These are phyloP conservation scores for Candida vaughaniae DNA, from an alignment of 805 yeast genomes.

Conservation along the genomic window DNA sequence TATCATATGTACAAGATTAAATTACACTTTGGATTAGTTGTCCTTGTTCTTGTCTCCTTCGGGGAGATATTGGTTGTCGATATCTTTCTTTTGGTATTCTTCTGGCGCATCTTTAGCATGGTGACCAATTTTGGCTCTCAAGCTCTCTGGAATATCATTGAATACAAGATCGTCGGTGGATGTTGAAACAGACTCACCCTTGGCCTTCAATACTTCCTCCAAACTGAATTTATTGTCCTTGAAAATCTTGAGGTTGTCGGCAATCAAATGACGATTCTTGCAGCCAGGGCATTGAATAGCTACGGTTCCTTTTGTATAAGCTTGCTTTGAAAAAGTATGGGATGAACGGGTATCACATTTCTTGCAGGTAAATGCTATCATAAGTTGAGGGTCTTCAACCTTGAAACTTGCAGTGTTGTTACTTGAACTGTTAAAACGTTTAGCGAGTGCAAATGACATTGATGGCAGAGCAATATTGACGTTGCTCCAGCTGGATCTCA, in stretches of 20 bases:
- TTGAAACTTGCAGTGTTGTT: conserved; percentile 30
- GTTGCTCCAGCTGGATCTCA: too few species aligned
- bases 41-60: conserved; percentile 5
- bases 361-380: conserved; percentile 92
- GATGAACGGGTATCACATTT: conserved; percentile 80
- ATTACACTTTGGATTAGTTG: too few species aligned
- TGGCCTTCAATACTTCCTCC: conserved; percentile 70
- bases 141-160: conserved; percentile 62
- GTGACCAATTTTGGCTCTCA: conserved; percentile 53
- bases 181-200: conserved; percentile 73
- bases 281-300: conserved; percentile 92
- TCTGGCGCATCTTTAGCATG: conserved; percentile 69
- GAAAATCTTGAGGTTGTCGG: conserved; percentile 71
- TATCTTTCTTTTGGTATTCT: conserved; percentile 19
- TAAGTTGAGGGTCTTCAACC: conserved; percentile 72
- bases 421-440: conserved; percentile 2
- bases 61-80: conserved; percentile 9
- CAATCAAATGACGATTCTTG: conserved; percentile 81
- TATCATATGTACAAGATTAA: too few species aligned
- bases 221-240: conserved; percentile 75
- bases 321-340: conserved; percentile 90
- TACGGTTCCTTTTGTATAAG: conserved; percentile 84
- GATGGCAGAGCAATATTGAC: too few species aligned
- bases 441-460: too few species aligned
- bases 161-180: conserved; percentile 67